Evolutionary conservation across 164 flowering plant genomes (phyloP), one percentile per base, ranked within the genome.

Genomic region (Chloranthus sessilifolius): DNA sequence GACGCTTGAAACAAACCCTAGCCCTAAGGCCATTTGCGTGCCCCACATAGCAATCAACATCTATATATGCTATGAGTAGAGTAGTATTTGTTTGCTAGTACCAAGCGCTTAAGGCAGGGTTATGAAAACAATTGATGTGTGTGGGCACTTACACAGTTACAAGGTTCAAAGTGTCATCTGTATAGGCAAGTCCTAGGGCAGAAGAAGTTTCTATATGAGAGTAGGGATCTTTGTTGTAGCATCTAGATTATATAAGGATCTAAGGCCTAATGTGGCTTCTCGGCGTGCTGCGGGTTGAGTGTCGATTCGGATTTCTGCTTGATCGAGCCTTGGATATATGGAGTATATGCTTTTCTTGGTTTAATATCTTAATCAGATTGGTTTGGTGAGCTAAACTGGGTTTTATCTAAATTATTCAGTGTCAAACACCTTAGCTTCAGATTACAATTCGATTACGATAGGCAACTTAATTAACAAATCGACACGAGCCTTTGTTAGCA

Each of bases 301-400:
- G 37, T 48, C 11, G 15, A 19, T 5, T 1, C 19, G 23, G 39
- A 4, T 31, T 1, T 48, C 38, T 17, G 10, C 26, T 37, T 19
- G 4, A 21, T 30, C 39, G 5, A 7, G 51, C n/a, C n/a, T n/a
- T n/a, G n/a, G n/a, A n/a, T n/a, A 15, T 28, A 4, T 30, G 15
- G 22, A 48, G 17, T 51, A 16, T 8, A 36, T 27, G 23, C 55
- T 26, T 15, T 15, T 27, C n/a, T 38, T 16, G 9, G 17, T 17
- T 7, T 15, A 9, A 52, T 39, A 40, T 52, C 55, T 27, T 52
- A 52, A 52, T 52, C 45, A 27, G n/a, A 34, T 16, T 39, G 34
- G 44, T 39, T 52, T 38, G 33, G 44, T 37, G 52, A 48, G 12
- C 52, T 48, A 48, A 48, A 48, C 20, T 21, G 10, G 52, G 52